Evolutionary conservation across 495 filamentous ascomycete species (phyloP).

Genomic region (Penicillium macrosclerotiorum): DNA sequence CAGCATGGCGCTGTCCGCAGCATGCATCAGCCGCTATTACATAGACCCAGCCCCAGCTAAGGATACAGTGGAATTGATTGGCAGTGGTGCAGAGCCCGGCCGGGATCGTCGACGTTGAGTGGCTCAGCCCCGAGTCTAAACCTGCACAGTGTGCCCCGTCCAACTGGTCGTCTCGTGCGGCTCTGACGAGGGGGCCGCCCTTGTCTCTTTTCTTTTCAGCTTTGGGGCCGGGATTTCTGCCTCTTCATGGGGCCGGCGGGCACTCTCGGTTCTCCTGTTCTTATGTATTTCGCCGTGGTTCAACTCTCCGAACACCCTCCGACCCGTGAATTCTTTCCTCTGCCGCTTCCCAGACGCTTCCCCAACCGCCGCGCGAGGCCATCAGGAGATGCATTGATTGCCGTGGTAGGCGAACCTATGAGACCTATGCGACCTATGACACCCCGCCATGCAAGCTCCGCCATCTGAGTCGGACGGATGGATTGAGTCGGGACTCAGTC

Average conservation of each 20-base stretch:
- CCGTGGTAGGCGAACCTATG: too few relatives aligned
- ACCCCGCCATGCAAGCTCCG: constrained; percentile 1
- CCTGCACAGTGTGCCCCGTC: constrained; percentile 1
- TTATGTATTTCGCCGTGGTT: too few relatives aligned
- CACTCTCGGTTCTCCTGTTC: too few relatives aligned
- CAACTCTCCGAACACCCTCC: too few relatives aligned
- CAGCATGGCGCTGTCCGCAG: neutral
- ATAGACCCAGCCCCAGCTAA: neutral
- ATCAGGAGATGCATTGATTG: constrained; percentile 1
- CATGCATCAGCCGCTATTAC: neutral
- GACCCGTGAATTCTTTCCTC: too few relatives aligned
- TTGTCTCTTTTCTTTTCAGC: neutral
- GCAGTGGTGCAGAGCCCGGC: neutral
- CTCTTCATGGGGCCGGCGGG: constrained; percentile 3
- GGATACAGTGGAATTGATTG: neutral
- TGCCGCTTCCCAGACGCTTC: too few relatives aligned
- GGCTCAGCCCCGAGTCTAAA: neutral
- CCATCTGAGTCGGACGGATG: constrained; percentile 1
- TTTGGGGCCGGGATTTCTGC: neutral
- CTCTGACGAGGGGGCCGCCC: neutral
- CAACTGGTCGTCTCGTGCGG: neutral
- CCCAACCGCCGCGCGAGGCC: too few relatives aligned
- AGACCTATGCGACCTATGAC: too few relatives aligned
- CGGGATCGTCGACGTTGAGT: neutral
- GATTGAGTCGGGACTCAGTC: neutral